Evolutionary conservation across 805 yeast genomes (phyloP).

Genomic region (Candida xyloterini): DNA sequence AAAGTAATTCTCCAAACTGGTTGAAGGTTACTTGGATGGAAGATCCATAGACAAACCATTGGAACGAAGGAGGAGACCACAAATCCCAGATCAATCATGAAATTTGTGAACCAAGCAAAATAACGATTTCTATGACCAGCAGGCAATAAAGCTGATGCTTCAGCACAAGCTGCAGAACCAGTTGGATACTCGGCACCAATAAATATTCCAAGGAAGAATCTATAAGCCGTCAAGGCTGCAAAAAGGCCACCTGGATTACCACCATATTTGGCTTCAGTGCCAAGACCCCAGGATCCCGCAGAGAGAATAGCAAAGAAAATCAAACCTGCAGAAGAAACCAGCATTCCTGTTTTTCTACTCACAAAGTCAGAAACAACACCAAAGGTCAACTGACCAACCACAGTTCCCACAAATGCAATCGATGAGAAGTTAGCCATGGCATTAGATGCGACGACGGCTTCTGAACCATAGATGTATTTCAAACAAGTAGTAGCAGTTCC

Average conservation of each 20-base stretch:
- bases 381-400: slow-evolving; percentile 77
- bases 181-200: slow-evolving; percentile 96
- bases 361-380: slow-evolving; percentile 78
- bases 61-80: slow-evolving; percentile 84
- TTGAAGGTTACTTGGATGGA: slow-evolving; percentile 62
- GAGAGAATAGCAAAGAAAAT: slow-evolving; percentile 75
- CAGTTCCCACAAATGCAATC: slow-evolving; percentile 90
- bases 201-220: slow-evolving; percentile 87
- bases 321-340: slow-evolving; percentile 69
- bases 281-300: slow-evolving; percentile 86
- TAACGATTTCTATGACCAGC: slow-evolving; percentile 86
- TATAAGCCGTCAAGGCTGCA: slow-evolving; percentile 76
- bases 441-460: slow-evolving; percentile 52
- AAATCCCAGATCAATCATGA: slow-evolving; percentile 84
- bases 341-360: slow-evolving; percentile 82
- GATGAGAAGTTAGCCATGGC: slow-evolving; percentile 82
- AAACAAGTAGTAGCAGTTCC: slow-evolving; percentile 75
- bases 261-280: slow-evolving; percentile 31
- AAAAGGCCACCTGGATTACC: slow-evolving; percentile 73
- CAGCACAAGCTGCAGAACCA: slow-evolving; percentile 91
- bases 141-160: slow-evolving; percentile 75
- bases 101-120: slow-evolving; percentile 85
- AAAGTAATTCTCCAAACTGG: slow-evolving; percentile 91
- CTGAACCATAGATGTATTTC: slow-evolving; percentile 56
- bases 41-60: slow-evolving; percentile 81